phyloP scores from a whole-genome alignment of 2,329 filamentous ascomycete genomes.

The Epichloe amarillans region DNA sequence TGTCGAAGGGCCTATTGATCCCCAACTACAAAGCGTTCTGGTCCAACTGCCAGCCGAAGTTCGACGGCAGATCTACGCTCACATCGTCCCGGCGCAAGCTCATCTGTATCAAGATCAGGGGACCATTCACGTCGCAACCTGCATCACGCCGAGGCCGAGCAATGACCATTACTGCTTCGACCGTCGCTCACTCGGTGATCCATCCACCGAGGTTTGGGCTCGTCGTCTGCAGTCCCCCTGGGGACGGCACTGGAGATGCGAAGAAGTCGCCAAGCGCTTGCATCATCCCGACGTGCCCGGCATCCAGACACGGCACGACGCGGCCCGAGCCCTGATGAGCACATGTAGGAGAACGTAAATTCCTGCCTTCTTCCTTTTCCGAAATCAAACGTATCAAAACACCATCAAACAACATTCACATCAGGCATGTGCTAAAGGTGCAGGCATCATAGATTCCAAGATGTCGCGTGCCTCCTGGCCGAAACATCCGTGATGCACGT shows the following conservation, averaged over 20 bases:
- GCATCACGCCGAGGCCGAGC: constrained; percentile 1
- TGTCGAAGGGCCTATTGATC: background rate
- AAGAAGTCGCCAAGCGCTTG: constrained; percentile 5
- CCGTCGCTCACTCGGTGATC: constrained; percentile 5
- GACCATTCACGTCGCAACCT: constrained; percentile 2
- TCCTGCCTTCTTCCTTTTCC: too few species aligned
- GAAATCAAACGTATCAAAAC: background rate
- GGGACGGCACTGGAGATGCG: constrained; percentile 6
- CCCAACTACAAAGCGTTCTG: constrained; percentile 1
- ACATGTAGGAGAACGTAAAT: constrained; percentile 5
- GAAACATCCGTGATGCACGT: constrained; percentile 1
- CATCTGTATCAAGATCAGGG: constrained; percentile 1
- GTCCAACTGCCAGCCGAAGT: constrained; percentile 1
- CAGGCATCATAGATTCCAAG: background rate
- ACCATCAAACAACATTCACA: background rate
- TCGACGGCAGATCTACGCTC: constrained; percentile 1
- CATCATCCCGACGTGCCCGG: background rate
- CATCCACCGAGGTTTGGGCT: constrained; percentile 5
- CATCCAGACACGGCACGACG: background rate
- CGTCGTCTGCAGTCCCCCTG: constrained; percentile 5
- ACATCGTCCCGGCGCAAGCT: background rate
- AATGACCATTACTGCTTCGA: constrained; percentile 6
- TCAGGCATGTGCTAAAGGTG: background rate
- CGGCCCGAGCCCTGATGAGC: constrained; percentile 2
- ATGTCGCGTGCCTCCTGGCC: constrained; percentile 2